These are phyloP conservation scores for Ramalina peruviana DNA, from an alignment of 495 filamentous ascomycete genomes.

Conservation along the genomic window DNA sequence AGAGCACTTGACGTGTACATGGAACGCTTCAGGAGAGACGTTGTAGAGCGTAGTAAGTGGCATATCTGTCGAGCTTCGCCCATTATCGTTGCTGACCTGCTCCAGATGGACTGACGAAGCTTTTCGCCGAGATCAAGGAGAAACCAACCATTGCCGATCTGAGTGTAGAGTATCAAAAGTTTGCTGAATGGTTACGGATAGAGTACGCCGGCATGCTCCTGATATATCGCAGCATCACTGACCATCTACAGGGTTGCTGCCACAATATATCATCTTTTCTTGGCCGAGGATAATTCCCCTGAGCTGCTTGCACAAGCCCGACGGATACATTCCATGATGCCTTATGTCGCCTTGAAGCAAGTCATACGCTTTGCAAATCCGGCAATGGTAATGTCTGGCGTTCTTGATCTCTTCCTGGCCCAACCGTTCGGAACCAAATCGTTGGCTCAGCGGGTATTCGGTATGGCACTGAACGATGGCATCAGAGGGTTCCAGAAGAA, in stretches of 20 bases:
- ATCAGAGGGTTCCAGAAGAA: constrained; percentile 71
- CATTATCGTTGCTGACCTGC: constrained; percentile 9
- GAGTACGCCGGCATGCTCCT: constrained; percentile 35
- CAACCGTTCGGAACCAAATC: constrained; percentile 86
- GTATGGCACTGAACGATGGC: constrained; percentile 79
- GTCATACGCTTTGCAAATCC: constrained; percentile 93
- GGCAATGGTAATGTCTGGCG: constrained; percentile 82
- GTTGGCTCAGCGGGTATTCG: constrained; percentile 83
- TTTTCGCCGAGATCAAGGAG: constrained; percentile 81
- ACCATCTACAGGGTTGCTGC: constrained; percentile 52
- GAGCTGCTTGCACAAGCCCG: constrained; percentile 91
- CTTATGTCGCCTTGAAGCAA: constrained; percentile 87
- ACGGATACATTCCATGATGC: constrained; percentile 82
- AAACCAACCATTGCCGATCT: constrained; percentile 78
- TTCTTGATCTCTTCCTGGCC: constrained; percentile 88
- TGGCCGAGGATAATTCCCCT: constrained; percentile 94
- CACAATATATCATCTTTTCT: constrained; percentile 91
- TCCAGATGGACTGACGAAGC: constrained; percentile 73
- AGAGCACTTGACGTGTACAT: constrained; percentile 93
- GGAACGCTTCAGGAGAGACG: constrained; percentile 68
- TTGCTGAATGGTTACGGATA: constrained; percentile 95
- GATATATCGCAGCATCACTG: background rate
- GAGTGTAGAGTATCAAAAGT: constrained; percentile 90
- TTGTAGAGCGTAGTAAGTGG: constrained; percentile 62
- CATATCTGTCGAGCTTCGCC: background rate